phyloP scores from a whole-genome alignment of 768 basidiomycete species.

The Leucosporidium creatinivorum region DNA sequence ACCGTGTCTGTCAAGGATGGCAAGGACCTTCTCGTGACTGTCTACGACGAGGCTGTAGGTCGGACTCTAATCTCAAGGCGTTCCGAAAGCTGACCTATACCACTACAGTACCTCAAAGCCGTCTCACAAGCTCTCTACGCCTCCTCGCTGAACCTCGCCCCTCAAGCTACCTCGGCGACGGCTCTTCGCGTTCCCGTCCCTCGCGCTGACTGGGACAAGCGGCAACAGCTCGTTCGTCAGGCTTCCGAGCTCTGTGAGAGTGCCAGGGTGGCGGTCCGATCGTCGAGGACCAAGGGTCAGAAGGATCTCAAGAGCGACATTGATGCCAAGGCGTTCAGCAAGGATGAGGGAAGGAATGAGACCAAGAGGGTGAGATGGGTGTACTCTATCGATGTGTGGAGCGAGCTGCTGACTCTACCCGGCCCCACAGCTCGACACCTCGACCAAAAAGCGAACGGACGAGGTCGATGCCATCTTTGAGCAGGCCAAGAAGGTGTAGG shows the following conservation, averaged over 20 bases:
- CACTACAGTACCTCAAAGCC: conserved; percentile 16
- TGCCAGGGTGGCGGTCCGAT: conserved; percentile 18
- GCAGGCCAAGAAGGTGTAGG: conserved; percentile 30
- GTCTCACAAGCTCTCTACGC: conserved; percentile 30
- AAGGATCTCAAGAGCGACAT: conserved; percentile 32
- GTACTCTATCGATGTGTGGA: too few relatives aligned
- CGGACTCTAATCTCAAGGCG: background rate
- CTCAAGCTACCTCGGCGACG: conserved; percentile 18
- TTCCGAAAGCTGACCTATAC: background rate
- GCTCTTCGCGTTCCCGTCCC: conserved; percentile 26
- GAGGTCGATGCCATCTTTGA: conserved; percentile 33
- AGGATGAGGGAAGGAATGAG: conserved; percentile 19
- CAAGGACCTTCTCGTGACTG: conserved; percentile 27
- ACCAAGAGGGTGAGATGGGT: conserved; percentile 20
- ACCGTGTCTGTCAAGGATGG: conserved; percentile 29
- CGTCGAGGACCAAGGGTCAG: conserved; percentile 26
- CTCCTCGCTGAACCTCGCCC: conserved; percentile 24
- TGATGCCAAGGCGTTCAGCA: conserved; percentile 21
- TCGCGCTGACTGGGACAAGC: conserved; percentile 22
- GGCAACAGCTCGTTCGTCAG: conserved; percentile 23
- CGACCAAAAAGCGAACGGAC: conserved; percentile 32
- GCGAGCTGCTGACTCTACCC: background rate
- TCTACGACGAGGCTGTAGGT: conserved; percentile 28
- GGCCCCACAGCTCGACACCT: conserved; percentile 22
- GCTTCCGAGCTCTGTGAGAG: conserved; percentile 27